These are phyloP conservation scores for Theobroma cacao DNA, from an alignment of 345 rosid species.

Conservation along the genomic window DNA sequence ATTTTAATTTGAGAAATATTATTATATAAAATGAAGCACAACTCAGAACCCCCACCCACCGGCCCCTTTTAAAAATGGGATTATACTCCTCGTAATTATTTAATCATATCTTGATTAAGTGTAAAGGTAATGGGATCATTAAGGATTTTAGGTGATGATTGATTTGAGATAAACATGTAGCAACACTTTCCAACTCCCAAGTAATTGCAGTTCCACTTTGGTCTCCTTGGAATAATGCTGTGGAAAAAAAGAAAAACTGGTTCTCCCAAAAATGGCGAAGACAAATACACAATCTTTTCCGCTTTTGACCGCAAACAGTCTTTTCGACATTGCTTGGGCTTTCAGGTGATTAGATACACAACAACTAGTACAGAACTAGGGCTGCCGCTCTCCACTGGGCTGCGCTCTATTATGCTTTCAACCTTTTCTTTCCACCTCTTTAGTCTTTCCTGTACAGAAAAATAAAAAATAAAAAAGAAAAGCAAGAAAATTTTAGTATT, in stretches of 20 bases:
- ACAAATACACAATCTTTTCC: background rate
- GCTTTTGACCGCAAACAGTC: constrained; percentile 20
- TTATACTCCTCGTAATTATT: constrained; percentile 5
- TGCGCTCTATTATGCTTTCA: background rate
- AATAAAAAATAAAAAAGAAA: too few species aligned
- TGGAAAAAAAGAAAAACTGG: background rate
- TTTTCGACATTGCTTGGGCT: background rate
- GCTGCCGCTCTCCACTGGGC: background rate
- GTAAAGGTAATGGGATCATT: constrained; percentile 12
- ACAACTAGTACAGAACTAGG: background rate
- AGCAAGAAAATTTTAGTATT: too few species aligned
- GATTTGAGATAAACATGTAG: background rate
- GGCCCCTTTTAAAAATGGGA: background rate
- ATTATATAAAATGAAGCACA: background rate
- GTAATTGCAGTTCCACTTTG: constrained; percentile 16
- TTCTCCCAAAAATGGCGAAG: constrained; percentile 15
- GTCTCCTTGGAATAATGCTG: constrained; percentile 13
- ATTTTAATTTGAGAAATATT: background rate
- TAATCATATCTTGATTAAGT: constrained; percentile 17
- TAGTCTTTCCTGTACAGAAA: background rate
- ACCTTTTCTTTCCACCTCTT: background rate
- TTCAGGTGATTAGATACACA: background rate
- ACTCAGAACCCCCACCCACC: background rate
- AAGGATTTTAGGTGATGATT: constrained; percentile 2
- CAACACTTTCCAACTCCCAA: constrained; percentile 10